Conservation (phyloP, 2,329 filamentous ascomycete genomes). For the Ophiostoma novo-ulmi region DNA sequence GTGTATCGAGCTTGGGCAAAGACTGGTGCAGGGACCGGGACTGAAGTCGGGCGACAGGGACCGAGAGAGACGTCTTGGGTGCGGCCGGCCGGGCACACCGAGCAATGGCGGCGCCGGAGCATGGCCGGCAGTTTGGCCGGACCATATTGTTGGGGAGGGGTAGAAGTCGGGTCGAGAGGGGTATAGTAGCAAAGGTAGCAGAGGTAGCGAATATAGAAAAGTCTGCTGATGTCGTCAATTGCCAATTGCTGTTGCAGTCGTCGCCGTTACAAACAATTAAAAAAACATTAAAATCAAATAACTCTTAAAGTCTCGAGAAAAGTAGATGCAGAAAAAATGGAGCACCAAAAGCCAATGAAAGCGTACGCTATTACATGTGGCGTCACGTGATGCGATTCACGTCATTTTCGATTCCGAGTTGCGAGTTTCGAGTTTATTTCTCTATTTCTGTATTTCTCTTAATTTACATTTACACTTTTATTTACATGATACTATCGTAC, state of each 20-base stretch:
- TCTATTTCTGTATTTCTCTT: not conserved
- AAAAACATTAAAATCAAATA: not conserved
- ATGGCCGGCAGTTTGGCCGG: slow-evolving; percentile 45
- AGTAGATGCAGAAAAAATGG: not conserved
- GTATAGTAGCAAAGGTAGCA: too few relatives aligned
- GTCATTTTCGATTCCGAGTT: not conserved
- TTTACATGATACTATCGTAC: not conserved
- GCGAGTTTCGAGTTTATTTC: too few relatives aligned
- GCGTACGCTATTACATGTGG: not conserved
- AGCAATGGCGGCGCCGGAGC: slow-evolving; percentile 39
- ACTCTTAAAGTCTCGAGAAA: not conserved
- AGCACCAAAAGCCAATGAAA: not conserved
- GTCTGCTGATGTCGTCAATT: too few relatives aligned
- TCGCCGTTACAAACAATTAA: not conserved
- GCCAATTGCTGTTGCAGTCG: not conserved
- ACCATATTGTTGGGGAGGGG: slow-evolving; percentile 38
- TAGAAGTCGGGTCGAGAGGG: not conserved
- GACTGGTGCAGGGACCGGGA: slow-evolving; percentile 11
- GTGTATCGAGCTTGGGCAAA: not conserved
- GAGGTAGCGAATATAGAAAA: not conserved
- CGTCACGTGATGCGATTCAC: not conserved
- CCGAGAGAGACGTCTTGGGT: not conserved
- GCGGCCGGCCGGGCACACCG: slow-evolving; percentile 28
- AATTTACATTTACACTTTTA: slow-evolving; percentile 2
- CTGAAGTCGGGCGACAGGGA: not conserved